Base-by-base conservation (phyloP, 768 basidiomycete genomes). In the Fomitopsis pulvina region DNA sequence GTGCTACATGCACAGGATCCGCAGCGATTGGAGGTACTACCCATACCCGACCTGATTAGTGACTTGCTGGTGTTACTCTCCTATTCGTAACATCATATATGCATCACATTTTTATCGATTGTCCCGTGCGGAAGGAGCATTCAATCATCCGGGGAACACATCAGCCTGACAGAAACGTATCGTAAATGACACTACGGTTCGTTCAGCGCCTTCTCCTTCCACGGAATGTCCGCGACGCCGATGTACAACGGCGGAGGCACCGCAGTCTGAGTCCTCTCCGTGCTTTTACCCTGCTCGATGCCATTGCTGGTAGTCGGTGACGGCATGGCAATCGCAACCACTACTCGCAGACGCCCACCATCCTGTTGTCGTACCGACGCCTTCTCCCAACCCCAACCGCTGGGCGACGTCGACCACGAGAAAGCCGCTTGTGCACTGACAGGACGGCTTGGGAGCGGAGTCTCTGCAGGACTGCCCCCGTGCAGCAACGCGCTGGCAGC, bases 251-350 rank as follows among this genome's bases (percentile, higher is more conserved):
- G n/a, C n/a, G 39, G 18, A 12, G 39, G 26, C 27, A 41, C 48
- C 48, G 41, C 48, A 29, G 22, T 18, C 25, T 2, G 45, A 20
- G 32, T 6, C 28, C 26, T 28, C 12, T 25, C 25, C 47, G 11
- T 27, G 9, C 18, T n/a, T 8, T 27, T 25, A 3, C 21, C 42
- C 16, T 25, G 16, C 25, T 27, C 25, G 3, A 18, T 11, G 10
- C 25, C 16, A 11, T 30, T 46, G 21, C 45, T 9, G 29, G 16
- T 20, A 4, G 41, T 30, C 11, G 43, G 29, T 20, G 45, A 18
- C 14, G 48, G 48, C 48, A 49, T 49, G 10, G 40, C 48, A 22
- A 49, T 49, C 9, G 48, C 30, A 20, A 49, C 48, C n/a, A 40
- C 48, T 3, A 49, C 40, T 4, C 48, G 48, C 3, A 49, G 39